Conservation (phyloP, 495 filamentous ascomycete species). For the Aspergillus funiculosus region DNA sequence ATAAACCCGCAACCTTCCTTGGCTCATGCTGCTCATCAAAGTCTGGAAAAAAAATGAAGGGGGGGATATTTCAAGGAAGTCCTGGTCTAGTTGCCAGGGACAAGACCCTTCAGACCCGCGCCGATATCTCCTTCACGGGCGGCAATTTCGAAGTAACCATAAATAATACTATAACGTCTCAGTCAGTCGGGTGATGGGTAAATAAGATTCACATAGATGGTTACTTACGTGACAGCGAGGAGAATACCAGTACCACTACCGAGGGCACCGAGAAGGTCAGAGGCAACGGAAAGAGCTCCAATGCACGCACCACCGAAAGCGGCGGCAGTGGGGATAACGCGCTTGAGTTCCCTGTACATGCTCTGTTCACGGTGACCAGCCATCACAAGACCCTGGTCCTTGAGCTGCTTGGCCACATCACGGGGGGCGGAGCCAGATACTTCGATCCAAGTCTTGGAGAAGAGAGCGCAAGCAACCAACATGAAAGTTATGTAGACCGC, state of each 20-base stretch:
- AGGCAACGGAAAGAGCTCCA: constrained; percentile 90
- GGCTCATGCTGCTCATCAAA: constrained; percentile 37
- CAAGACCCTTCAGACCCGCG: constrained; percentile 83
- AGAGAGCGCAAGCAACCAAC: constrained; percentile 93
- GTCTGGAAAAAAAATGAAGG: constrained; percentile 10
- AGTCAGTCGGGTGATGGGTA: constrained; percentile 17
- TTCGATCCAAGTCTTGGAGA: constrained; percentile 99
- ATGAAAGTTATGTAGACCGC: constrained; percentile 95
- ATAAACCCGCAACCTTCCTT: constrained; percentile 25
- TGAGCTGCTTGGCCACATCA: constrained; percentile 99
- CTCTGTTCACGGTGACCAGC: constrained; percentile 98
- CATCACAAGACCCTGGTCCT: constrained; percentile 99
- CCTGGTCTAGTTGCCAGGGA: constrained; percentile 47
- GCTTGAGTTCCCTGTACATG: constrained; percentile 99
- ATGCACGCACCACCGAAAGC: constrained; percentile 99
- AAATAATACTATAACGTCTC: constrained; percentile 69
- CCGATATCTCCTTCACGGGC: constrained; percentile 93
- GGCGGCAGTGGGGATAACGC: constrained; percentile 95
- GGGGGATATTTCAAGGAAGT: not conserved
- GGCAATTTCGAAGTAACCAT: constrained; percentile 98
- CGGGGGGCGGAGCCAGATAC: constrained; percentile 95
- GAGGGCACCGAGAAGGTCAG: constrained; percentile 92
- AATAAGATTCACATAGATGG: not conserved
- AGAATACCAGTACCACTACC: constrained; percentile 97
- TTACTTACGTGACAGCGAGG: constrained; percentile 93